Evolutionary conservation across 805 yeast species (phyloP).

Genomic region (Candida orba): DNA sequence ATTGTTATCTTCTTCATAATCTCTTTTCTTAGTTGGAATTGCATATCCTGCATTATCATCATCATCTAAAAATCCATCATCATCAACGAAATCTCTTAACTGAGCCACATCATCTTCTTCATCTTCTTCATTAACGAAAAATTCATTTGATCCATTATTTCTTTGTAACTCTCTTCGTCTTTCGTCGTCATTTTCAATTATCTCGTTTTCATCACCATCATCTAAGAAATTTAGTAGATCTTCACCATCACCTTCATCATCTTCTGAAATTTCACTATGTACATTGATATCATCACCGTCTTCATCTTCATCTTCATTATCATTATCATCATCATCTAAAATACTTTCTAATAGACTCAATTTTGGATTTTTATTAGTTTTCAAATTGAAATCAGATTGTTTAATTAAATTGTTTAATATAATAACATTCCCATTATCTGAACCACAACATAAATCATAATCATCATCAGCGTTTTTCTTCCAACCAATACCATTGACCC

Average conservation of each 20-base stretch:
- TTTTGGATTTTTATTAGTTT: not conserved
- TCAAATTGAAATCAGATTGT: slow-evolving; percentile 4
- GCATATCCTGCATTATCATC: slow-evolving; percentile 39
- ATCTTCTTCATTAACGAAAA: slow-evolving; percentile 13
- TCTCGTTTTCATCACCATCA: slow-evolving; percentile 42
- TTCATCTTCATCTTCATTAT: slow-evolving; percentile 18
- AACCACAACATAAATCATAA: slow-evolving; percentile 27
- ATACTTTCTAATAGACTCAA: slow-evolving; percentile 13
- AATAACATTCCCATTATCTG: slow-evolving; percentile 35
- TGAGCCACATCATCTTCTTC: slow-evolving; percentile 14
- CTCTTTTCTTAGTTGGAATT: slow-evolving; percentile 16
- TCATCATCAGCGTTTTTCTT: slow-evolving; percentile 17
- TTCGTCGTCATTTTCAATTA: slow-evolving; percentile 59
- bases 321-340: slow-evolving; percentile 22
- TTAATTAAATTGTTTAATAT: slow-evolving; percentile 23
- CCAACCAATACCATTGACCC: slow-evolving; percentile 31
- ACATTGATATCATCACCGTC: slow-evolving; percentile 24
- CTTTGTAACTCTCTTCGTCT: not conserved
- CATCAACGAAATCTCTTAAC: slow-evolving; percentile 32
- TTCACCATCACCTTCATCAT: slow-evolving; percentile 19
- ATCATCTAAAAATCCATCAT: slow-evolving; percentile 54
- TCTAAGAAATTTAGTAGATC: slow-evolving; percentile 16
- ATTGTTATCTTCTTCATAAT: slow-evolving; percentile 7
- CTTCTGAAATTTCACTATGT: slow-evolving; percentile 18
- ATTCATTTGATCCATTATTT: too few species aligned